Evolutionary conservation across 2,329 filamentous ascomycete genomes (phyloP).

Genomic region (Claviceps sp.): DNA sequence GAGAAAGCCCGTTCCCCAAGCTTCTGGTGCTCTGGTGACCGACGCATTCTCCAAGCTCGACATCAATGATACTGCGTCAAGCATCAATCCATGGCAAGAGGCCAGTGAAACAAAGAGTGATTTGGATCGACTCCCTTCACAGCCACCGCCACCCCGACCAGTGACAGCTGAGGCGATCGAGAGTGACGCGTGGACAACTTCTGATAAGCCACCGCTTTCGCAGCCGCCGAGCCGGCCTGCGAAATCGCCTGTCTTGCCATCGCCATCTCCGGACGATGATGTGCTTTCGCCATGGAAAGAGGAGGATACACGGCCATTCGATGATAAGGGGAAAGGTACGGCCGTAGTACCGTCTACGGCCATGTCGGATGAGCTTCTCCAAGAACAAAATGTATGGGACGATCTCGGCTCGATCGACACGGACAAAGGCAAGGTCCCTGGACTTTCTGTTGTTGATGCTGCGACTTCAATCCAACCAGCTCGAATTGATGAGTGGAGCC

Average conservation of each 20-base stretch:
- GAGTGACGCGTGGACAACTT: constrained; percentile 14
- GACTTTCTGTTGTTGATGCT: constrained; percentile 5
- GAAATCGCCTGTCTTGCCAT: constrained; percentile 20
- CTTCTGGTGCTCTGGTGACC: constrained; percentile 13
- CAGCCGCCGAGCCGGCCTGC: constrained; percentile 9
- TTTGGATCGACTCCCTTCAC: constrained; percentile 4
- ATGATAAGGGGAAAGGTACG: constrained; percentile 16
- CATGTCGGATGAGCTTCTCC: constrained; percentile 21
- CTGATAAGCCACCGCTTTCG: constrained; percentile 16
- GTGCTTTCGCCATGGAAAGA: constrained; percentile 25
- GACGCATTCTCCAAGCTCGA: constrained; percentile 28
- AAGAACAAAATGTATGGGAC: constrained; percentile 35
- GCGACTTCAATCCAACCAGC: constrained; percentile 7
- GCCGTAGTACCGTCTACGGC: constrained; percentile 10
- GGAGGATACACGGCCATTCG: constrained; percentile 14
- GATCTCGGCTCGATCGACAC: constrained; percentile 28
- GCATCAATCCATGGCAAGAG: constrained; percentile 22
- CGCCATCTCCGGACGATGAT: constrained; percentile 25
- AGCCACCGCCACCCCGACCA: constrained; percentile 8
- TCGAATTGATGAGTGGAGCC: constrained; percentile 34
- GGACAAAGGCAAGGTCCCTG: constrained; percentile 25
- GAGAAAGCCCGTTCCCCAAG: constrained; percentile 22
- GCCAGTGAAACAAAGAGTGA: constrained; percentile 12
- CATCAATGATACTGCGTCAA: constrained; percentile 26
- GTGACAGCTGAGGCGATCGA: constrained; percentile 14